Conservation (phyloP, 768 basidiomycete species). For the Lentinula guzmanii region DNA sequence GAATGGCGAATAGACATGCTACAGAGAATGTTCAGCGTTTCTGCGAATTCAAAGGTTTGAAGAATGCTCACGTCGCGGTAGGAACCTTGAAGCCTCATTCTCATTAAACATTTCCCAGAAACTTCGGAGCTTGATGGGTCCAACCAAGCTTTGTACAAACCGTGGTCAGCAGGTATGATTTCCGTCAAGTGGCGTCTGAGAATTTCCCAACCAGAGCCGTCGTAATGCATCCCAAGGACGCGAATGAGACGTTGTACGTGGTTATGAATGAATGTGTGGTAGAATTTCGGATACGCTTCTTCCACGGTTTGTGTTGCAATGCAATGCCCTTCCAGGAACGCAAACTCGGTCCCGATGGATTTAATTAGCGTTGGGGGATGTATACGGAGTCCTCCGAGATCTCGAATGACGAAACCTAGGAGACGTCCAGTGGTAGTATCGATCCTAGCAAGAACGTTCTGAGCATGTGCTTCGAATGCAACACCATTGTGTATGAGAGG, state of each 20-base stretch:
- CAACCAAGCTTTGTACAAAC: slow-evolving; percentile 43
- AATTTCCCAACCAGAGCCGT: slow-evolving; percentile 46
- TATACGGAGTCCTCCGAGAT: slow-evolving; percentile 52
- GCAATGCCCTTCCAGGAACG: slow-evolving; percentile 49
- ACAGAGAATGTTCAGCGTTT: not conserved
- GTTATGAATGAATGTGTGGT: slow-evolving; percentile 56
- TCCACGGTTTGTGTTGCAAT: slow-evolving; percentile 40
- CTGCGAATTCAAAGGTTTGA: not conserved
- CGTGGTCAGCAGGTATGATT: slow-evolving; percentile 39
- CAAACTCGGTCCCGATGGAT: slow-evolving; percentile 44
- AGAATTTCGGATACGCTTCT: slow-evolving; percentile 51
- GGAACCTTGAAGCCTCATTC: slow-evolving; percentile 51
- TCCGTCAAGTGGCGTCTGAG: slow-evolving; percentile 38
- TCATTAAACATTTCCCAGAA: slow-evolving; percentile 50
- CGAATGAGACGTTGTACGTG: slow-evolving; percentile 54
- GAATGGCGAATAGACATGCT: slow-evolving; percentile 49
- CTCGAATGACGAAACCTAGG: slow-evolving; percentile 48
- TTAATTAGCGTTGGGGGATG: slow-evolving; percentile 41
- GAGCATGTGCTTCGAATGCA: slow-evolving; percentile 59
- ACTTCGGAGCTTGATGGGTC: slow-evolving; percentile 30
- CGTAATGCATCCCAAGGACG: slow-evolving; percentile 43
- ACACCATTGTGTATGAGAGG: slow-evolving; percentile 48
- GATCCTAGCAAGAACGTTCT: slow-evolving; percentile 48
- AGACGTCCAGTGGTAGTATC: slow-evolving; percentile 33
- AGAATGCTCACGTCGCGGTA: slow-evolving; percentile 46